Conservation (phyloP, 208 protist genomes). For the Wallacemonas sp. region DNA sequence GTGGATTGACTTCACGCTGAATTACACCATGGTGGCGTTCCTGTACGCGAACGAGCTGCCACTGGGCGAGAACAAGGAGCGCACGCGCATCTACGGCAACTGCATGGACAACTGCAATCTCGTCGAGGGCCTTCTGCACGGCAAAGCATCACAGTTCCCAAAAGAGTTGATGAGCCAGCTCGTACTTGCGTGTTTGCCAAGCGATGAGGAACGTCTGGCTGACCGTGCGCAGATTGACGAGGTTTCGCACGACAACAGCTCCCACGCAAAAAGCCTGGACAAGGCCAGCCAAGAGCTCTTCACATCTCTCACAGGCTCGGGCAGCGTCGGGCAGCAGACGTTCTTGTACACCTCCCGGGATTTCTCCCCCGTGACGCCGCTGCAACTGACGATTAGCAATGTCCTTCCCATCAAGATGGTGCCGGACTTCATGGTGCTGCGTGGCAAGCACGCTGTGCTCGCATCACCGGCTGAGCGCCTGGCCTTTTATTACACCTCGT, state of each 20-base stretch:
- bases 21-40: slow-evolving; percentile 15
- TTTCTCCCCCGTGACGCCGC: slow-evolving; percentile 13
- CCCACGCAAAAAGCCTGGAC: slow-evolving; percentile 7
- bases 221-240: slow-evolving; percentile 7
- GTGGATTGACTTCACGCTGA: slow-evolving; percentile 15
- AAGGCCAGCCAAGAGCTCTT: slow-evolving; percentile 17
- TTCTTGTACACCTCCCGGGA: slow-evolving; percentile 21
- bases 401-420: slow-evolving; percentile 4
- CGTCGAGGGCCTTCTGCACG: slow-evolving; percentile 1
- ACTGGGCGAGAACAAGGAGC: slow-evolving; percentile 5
- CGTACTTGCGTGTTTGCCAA: slow-evolving; percentile 3
- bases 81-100: slow-evolving; percentile 4
- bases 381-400: slow-evolving; percentile 11
- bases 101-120: slow-evolving; percentile 12
- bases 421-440: slow-evolving; percentile 10
- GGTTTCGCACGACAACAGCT: slow-evolving; percentile 8
- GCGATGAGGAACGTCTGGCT: slow-evolving; percentile 2
- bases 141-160: slow-evolving; percentile 16
- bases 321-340: slow-evolving; percentile 14
- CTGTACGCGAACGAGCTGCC: slow-evolving; percentile 12
- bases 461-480: slow-evolving; percentile 14
- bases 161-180: slow-evolving; percentile 18
- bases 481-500: slow-evolving; percentile 17
- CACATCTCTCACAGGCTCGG: slow-evolving; percentile 15
- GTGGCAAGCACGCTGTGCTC: slow-evolving; percentile 8